Percentiles rank a stretch among this genome's conserved stretches.
Conservation (phyloP, 1,284 basidiomycete genomes). For the Boletus chippewaensis region DNA sequence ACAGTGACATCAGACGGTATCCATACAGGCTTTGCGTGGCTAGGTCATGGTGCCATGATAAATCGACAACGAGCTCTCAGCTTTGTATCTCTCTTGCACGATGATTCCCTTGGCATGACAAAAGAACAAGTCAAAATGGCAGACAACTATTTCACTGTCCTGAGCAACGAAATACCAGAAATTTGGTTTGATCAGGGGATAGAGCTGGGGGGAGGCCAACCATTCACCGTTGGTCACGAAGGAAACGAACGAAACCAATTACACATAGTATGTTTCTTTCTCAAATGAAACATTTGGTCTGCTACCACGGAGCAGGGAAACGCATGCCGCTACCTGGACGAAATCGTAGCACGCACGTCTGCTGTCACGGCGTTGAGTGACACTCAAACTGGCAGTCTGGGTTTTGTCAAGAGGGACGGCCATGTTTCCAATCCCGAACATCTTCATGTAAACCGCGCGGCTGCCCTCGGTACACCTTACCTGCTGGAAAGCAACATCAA, state of each 20-base stretch:
- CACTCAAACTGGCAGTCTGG: neutral
- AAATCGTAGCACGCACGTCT: constrained; percentile 8
- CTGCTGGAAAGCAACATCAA: constrained; percentile 51
- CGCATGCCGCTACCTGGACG: constrained; percentile 28
- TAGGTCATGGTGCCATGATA: constrained; percentile 58
- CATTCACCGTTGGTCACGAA: constrained; percentile 56
- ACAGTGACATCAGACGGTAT: constrained; percentile 32
- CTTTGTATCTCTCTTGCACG: constrained; percentile 46
- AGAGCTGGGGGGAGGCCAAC: constrained; percentile 50
- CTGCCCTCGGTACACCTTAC: constrained; percentile 43
- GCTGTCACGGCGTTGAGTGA: neutral
- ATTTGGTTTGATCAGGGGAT: constrained; percentile 59
- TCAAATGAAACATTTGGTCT: neutral
- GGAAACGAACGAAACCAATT: constrained; percentile 50
- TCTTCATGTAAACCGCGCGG: constrained; percentile 32
- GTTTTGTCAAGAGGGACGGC: constrained; percentile 14
- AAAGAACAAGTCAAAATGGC: constrained; percentile 56
- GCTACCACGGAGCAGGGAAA: constrained; percentile 14
- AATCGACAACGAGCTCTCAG: constrained; percentile 37
- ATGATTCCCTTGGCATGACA: constrained; percentile 36
- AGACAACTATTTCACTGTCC: constrained; percentile 62
- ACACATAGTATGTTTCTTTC: constrained; percentile 47
- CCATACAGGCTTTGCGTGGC: constrained; percentile 59
- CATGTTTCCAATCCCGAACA: neutral
- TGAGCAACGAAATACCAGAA: constrained; percentile 44